Conservation (phyloP, 805 yeast genomes). For the Sugiyamaella boreocaroliniensis region DNA sequence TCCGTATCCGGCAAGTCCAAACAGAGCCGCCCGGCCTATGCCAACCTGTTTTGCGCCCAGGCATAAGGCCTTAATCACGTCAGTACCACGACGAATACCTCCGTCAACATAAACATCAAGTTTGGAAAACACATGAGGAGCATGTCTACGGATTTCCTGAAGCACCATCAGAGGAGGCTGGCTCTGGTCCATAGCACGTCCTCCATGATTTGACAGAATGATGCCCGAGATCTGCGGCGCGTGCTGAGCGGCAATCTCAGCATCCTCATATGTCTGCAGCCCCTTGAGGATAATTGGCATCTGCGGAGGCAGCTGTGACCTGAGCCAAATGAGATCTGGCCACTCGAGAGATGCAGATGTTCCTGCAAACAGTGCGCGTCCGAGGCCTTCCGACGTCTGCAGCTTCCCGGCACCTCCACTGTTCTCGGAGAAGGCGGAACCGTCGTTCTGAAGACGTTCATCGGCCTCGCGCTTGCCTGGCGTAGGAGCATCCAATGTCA, state of each 20-base stretch:
- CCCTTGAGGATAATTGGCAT: slow-evolving; percentile 55
- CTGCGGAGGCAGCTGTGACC: slow-evolving; percentile 29
- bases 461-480: slow-evolving; percentile 51
- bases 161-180: slow-evolving; percentile 57
- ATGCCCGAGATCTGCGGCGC: slow-evolving; percentile 51
- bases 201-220: slow-evolving; percentile 69
- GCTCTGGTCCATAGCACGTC: slow-evolving; percentile 60
- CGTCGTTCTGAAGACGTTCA: slow-evolving; percentile 21
- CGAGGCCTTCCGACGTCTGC: slow-evolving; percentile 22
- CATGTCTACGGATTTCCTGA: slow-evolving; percentile 40
- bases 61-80: slow-evolving; percentile 56
- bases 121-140: slow-evolving; percentile 36
- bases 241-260: slow-evolving; percentile 48
- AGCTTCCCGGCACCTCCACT: slow-evolving; percentile 3
- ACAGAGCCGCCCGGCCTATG: slow-evolving; percentile 57
- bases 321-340: slow-evolving; percentile 27
- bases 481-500: slow-evolving; percentile 51
- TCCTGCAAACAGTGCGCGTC: slow-evolving; percentile 27
- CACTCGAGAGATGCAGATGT: slow-evolving; percentile 27
- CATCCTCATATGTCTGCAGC: slow-evolving; percentile 60
- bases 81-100: slow-evolving; percentile 61
- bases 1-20: slow-evolving; percentile 62
- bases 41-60: slow-evolving; percentile 63
- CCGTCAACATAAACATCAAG: slow-evolving; percentile 59
- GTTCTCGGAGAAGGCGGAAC: slow-evolving; percentile 17